Percentiles rank a stretch among this genome's conserved stretches.
phyloP scores from a whole-genome alignment of 83 land plant genomes.

The Picea abies region DNA sequence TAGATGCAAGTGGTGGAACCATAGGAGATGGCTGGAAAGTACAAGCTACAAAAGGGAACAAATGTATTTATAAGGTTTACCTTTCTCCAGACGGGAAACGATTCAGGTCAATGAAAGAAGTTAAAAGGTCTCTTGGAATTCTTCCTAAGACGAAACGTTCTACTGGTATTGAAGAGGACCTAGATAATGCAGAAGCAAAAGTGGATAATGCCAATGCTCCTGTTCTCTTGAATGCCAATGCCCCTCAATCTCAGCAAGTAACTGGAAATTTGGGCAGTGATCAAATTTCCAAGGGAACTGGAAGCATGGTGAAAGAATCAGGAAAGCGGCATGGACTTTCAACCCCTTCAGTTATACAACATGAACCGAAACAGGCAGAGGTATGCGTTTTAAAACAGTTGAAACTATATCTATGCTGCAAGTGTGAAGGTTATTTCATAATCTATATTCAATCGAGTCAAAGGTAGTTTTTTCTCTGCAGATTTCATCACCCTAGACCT shows the following conservation, averaged over 20 bases:
- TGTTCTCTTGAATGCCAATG: neutral
- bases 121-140: neutral
- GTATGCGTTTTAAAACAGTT: neutral
- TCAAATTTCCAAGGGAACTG: slow-evolving; percentile 4
- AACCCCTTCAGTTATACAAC: neutral
- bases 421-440: neutral
- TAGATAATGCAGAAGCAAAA: neutral
- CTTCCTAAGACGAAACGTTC: neutral
- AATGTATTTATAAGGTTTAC: slow-evolving; percentile 2
- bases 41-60: neutral
- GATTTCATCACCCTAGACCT: neutral
- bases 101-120: slow-evolving; percentile 15
- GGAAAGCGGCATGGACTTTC: neutral
- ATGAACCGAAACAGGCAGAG: neutral
- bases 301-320: neutral
- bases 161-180: neutral
- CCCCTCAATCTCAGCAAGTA: slow-evolving; percentile 1
- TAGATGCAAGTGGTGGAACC: neutral
- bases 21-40: slow-evolving; percentile 11
- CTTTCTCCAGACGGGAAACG: slow-evolving; percentile 11
- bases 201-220: neutral
- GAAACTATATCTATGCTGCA: slow-evolving; percentile 1
- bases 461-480: neutral
- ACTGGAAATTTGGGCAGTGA: neutral
- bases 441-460: neutral